A percentile compares a stretch with the other conserved stretches of the same genome.
Conservation (phyloP, 495 filamentous ascomycete genomes). For the Penicillium alfredii region DNA sequence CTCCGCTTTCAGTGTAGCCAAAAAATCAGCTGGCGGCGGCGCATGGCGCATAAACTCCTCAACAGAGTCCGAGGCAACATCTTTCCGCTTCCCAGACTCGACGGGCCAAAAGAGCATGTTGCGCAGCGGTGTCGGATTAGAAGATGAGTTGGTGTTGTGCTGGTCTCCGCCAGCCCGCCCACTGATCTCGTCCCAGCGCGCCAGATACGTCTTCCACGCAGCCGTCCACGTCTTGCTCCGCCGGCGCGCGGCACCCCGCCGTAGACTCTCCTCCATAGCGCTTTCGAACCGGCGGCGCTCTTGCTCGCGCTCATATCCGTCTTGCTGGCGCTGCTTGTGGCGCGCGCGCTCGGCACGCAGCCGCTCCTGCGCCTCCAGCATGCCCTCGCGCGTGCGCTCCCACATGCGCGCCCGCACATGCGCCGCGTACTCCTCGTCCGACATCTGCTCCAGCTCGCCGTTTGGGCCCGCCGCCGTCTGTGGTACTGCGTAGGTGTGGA, state of each 20-base stretch:
- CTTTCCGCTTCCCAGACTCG: constrained; percentile 50
- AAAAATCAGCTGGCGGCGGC: constrained; percentile 35
- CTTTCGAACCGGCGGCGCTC: constrained; percentile 33
- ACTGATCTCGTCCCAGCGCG: constrained; percentile 57
- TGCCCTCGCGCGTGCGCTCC: constrained; percentile 71
- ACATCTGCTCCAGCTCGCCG: constrained; percentile 77
- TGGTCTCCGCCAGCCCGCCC: constrained; percentile 25
- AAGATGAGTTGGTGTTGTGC: too few relatives aligned
- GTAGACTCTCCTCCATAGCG: constrained; percentile 48
- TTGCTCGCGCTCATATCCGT: constrained; percentile 29
- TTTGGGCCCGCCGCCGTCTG: constrained; percentile 29
- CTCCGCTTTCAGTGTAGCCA: constrained; percentile 69
- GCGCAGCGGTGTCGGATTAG: constrained; percentile 17
- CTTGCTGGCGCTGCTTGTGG: constrained; percentile 36
- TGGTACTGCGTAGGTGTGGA: constrained; percentile 56
- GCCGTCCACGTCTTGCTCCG: constrained; percentile 44
- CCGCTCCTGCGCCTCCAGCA: constrained; percentile 58
- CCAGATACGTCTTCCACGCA: constrained; percentile 59
- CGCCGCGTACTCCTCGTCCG: constrained; percentile 80
- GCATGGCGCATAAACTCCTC: constrained; percentile 58
- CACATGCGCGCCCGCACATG: constrained; percentile 88
- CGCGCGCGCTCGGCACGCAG: constrained; percentile 51
- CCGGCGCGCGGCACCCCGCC: constrained; percentile 43
- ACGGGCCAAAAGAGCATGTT: constrained; percentile 74
- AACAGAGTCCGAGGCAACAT: constrained; percentile 57